phyloP scores from a whole-genome alignment of 2,329 filamentous ascomycete species.

The Dryadomyces quercus-mongolicae region DNA sequence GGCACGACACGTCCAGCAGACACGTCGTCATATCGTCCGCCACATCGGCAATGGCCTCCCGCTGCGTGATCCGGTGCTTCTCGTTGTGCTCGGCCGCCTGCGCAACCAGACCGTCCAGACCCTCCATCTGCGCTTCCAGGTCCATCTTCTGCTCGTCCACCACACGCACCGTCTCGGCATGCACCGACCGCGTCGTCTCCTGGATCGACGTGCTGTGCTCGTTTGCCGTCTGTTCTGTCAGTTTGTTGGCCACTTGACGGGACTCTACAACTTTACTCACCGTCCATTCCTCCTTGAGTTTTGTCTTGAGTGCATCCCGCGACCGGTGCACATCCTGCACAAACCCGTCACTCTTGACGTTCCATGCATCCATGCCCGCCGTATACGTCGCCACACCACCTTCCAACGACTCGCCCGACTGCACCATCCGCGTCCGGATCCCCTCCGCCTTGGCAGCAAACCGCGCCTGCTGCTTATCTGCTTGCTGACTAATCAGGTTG shows the following conservation, averaged over 20 bases:
- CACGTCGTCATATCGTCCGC: slow-evolving; percentile 59
- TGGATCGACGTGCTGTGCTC: slow-evolving; percentile 76
- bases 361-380: slow-evolving; percentile 64
- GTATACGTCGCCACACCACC: slow-evolving; percentile 54
- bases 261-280: slow-evolving; percentile 30
- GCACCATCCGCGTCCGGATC: slow-evolving; percentile 52
- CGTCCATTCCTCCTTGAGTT: slow-evolving; percentile 77
- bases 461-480: slow-evolving; percentile 60
- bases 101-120: slow-evolving; percentile 80
- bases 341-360: slow-evolving; percentile 53
- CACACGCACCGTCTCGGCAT: slow-evolving; percentile 79
- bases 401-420: slow-evolving; percentile 53
- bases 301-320: slow-evolving; percentile 65
- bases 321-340: slow-evolving; percentile 61
- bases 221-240: slow-evolving; percentile 54
- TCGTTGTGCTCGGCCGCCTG: slow-evolving; percentile 73
- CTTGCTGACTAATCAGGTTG: slow-evolving; percentile 61
- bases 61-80: slow-evolving; percentile 59
- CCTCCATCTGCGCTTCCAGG: slow-evolving; percentile 77
- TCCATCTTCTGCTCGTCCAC: slow-evolving; percentile 83
- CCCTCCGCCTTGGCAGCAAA: slow-evolving; percentile 49
- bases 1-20: slow-evolving; percentile 34
- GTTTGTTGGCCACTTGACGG: slow-evolving; percentile 14
- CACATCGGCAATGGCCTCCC: slow-evolving; percentile 52
- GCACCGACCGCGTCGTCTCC: slow-evolving; percentile 71